Conservation (phyloP, 2,329 filamentous ascomycete genomes). For the Diaporthe citri region DNA sequence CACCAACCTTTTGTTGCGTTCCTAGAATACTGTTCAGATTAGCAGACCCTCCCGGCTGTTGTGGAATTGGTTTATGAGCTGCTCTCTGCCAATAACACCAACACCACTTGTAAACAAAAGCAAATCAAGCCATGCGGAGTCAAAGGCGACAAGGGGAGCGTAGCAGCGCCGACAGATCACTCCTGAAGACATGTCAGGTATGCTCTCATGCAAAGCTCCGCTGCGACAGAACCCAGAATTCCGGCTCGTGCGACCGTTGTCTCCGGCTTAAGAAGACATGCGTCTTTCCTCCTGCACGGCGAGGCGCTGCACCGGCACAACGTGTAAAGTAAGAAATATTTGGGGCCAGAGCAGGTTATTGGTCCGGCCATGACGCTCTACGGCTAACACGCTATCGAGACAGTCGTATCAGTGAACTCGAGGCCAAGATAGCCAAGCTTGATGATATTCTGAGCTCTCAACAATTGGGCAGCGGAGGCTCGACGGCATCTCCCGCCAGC, state of each 20-base stretch:
- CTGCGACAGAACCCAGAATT: conserved; percentile 51
- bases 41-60: rapidly evolving
- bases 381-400: not conserved
- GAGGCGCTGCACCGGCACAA: not conserved
- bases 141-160: not conserved
- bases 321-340: not conserved
- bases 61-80: no score
- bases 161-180: not conserved
- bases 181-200: conserved; percentile 50
- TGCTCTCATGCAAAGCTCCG: conserved; percentile 53
- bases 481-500: not conserved
- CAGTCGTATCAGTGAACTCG: conserved; percentile 18
- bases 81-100: not conserved
- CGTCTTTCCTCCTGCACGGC: conserved; percentile 48
- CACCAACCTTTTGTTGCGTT: not conserved
- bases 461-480: not conserved
- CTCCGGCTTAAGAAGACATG: conserved; percentile 50
- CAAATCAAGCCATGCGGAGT: not conserved
- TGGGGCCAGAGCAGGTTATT: no score
- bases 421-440: conserved; percentile 9
- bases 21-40: not conserved
- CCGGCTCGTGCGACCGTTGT: conserved; percentile 50
- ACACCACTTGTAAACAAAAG: not conserved
- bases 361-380: no score
- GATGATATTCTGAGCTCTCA: not conserved